phyloP scores from a whole-genome alignment of 148 eudicot species.

The Rhododendron kiyosumense region DNA sequence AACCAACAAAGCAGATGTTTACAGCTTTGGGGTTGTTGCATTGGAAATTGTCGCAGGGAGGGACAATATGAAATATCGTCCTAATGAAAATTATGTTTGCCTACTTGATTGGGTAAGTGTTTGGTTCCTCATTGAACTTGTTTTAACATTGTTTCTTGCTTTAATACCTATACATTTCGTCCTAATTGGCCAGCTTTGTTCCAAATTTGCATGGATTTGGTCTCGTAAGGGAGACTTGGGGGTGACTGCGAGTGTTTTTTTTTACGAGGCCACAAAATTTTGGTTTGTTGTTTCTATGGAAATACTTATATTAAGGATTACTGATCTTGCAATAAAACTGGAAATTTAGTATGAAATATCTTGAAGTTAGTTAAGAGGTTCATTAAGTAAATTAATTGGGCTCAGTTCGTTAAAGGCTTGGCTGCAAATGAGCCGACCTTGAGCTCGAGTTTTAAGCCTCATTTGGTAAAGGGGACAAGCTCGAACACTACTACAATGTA shows the following conservation, averaged over 20 bases:
- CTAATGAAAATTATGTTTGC: slow-evolving; percentile 45
- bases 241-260: not conserved
- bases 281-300: not conserved
- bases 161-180: not conserved
- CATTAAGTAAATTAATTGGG: too few species aligned
- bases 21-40: slow-evolving; percentile 66
- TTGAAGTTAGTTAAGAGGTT: too few species aligned
- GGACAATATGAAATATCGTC: slow-evolving; percentile 45
- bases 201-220: not conserved
- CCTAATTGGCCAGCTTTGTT: not conserved
- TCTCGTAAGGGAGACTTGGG: not conserved
- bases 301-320: too few species aligned
- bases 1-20: slow-evolving; percentile 69
- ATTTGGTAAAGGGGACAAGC: too few species aligned
- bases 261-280: not conserved
- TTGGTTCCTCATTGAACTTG: not conserved
- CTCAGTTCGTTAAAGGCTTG: too few species aligned
- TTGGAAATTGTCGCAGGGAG: slow-evolving; percentile 65
- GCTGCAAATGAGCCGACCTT: too few species aligned
- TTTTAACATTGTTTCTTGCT: not conserved
- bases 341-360: too few species aligned
- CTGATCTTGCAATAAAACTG: too few species aligned
- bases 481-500: too few species aligned
- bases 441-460: too few species aligned
- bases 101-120: slow-evolving; percentile 33